Percentiles rank a stretch among this genome's conserved stretches.
Conservation (phyloP, 768 basidiomycete genomes). For the Chalciporus chontae region DNA sequence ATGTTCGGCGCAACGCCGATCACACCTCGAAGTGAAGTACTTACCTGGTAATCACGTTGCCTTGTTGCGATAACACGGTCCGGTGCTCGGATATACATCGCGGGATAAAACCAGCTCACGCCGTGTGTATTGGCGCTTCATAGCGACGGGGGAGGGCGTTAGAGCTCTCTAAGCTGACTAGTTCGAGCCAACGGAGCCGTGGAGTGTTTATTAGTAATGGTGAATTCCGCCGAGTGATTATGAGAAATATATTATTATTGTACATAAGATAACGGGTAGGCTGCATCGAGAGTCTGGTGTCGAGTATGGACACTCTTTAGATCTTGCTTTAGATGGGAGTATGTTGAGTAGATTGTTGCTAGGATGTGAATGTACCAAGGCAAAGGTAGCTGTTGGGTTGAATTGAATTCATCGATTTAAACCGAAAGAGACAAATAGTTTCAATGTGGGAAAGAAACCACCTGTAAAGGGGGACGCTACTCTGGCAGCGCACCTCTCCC, state of each 20-base stretch:
- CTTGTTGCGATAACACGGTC: too few relatives aligned
- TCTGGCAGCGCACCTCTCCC: conserved; percentile 2
- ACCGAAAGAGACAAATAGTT: too few relatives aligned
- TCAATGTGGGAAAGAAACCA: conserved; percentile 25
- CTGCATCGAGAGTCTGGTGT: too few relatives aligned
- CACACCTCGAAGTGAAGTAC: too few relatives aligned
- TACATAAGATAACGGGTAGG: too few relatives aligned
- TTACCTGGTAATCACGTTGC: too few relatives aligned
- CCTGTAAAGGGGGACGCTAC: conserved; percentile 23
- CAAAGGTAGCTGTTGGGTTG: not conserved
- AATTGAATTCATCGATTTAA: conserved; percentile 6
- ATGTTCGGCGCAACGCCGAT: too few relatives aligned
- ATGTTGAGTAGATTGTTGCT: too few relatives aligned
- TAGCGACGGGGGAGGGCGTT: conserved; percentile 18
- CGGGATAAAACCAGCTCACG: not conserved
- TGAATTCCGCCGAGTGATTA: not conserved
- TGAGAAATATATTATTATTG: not conserved
- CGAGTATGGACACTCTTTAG: too few relatives aligned
- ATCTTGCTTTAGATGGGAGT: too few relatives aligned
- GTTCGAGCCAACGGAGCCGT: not conserved
- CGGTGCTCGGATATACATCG: not conserved
- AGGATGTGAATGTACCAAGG: not conserved
- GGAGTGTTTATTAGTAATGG: not conserved
- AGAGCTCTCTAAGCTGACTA: conserved; percentile 22
- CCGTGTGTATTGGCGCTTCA: not conserved